phyloP scores from a whole-genome alignment of 176 grass and related monocot genomes.

The Musa acuminata region DNA sequence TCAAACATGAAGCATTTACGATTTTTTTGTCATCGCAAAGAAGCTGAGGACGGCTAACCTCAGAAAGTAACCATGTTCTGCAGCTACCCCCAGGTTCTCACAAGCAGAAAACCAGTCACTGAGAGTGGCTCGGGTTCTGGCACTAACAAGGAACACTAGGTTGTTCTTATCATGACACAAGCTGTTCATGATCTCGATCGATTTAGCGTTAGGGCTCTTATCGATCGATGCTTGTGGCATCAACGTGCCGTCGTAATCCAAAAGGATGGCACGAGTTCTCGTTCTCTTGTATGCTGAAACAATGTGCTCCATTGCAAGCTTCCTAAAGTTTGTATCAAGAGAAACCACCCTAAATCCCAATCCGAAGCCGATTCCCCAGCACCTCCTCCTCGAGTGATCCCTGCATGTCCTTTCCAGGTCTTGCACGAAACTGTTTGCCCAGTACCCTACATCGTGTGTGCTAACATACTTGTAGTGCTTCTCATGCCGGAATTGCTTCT shows the following conservation, averaged over 20 bases:
- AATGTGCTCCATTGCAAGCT: constrained; percentile 86
- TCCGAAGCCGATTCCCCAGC: constrained; percentile 86
- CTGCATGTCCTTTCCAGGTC: constrained; percentile 69
- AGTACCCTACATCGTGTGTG: constrained; percentile 69
- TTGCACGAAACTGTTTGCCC: constrained; percentile 69
- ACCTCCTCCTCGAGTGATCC: constrained; percentile 40
- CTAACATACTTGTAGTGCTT: constrained; percentile 78
- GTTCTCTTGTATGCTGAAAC: constrained; percentile 55
- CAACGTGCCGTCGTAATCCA: constrained; percentile 85
- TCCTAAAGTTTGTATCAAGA: constrained; percentile 67
- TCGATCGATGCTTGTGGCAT: constrained; percentile 70
- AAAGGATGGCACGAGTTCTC: constrained; percentile 49
- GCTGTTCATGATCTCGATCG: constrained; percentile 56
- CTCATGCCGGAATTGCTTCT: constrained; percentile 79
- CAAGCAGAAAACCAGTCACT: constrained; percentile 62
- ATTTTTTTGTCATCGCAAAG: neutral
- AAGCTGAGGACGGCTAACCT: constrained; percentile 38
- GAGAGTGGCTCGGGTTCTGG: constrained; percentile 30
- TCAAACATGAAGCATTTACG: neutral
- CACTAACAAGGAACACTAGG: constrained; percentile 66
- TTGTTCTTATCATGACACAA: constrained; percentile 63
- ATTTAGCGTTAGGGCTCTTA: constrained; percentile 50
- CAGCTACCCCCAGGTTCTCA: constrained; percentile 66
- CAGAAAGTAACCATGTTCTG: constrained; percentile 85
- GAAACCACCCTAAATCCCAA: constrained; percentile 70